Evolutionary conservation across 306 rosid genomes (phyloP).

Genomic region (Quercus agrifolia): DNA sequence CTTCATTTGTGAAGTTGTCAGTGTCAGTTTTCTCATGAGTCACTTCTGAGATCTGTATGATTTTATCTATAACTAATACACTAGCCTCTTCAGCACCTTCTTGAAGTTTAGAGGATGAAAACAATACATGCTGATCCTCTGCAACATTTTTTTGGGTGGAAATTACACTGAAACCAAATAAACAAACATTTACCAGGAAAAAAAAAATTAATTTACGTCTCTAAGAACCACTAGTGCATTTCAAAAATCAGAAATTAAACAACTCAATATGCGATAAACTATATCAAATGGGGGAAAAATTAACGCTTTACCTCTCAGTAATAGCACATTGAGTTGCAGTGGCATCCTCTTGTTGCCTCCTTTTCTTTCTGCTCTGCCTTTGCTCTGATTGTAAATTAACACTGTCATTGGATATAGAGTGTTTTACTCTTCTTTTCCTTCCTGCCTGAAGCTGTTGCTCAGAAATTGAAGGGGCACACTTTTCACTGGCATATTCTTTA

Average conservation of each 20-base stretch:
- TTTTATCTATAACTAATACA: constrained; percentile 56
- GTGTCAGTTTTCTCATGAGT: constrained; percentile 43
- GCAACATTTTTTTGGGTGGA: constrained; percentile 33
- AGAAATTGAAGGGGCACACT: constrained; percentile 21
- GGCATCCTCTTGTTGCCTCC: constrained; percentile 41
- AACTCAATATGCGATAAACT: neutral
- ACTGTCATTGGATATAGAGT: constrained; percentile 20
- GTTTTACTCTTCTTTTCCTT: constrained; percentile 62
- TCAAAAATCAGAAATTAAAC: constrained; percentile 2
- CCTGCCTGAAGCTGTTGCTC: constrained; percentile 38
- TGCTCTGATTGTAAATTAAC: constrained; percentile 35
- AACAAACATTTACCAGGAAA: neutral
- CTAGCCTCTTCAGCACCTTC: constrained; percentile 48
- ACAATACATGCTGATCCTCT: constrained; percentile 33
- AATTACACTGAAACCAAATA: constrained; percentile 45
- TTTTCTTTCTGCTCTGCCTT: constrained; percentile 50
- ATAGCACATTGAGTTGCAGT: constrained; percentile 26
- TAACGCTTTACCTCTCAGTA: constrained; percentile 40
- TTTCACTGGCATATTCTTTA: constrained; percentile 43
- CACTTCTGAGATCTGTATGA: constrained; percentile 60
- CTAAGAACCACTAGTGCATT: constrained; percentile 1
- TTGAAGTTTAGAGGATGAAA: constrained; percentile 37
- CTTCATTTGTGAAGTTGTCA: constrained; percentile 19
- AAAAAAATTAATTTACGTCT: constrained; percentile 1
- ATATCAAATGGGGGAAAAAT: constrained; percentile 7